These are phyloP conservation scores for Epichloe gansuensis DNA, from an alignment of 2,329 filamentous ascomycete species.

Conservation along the genomic window DNA sequence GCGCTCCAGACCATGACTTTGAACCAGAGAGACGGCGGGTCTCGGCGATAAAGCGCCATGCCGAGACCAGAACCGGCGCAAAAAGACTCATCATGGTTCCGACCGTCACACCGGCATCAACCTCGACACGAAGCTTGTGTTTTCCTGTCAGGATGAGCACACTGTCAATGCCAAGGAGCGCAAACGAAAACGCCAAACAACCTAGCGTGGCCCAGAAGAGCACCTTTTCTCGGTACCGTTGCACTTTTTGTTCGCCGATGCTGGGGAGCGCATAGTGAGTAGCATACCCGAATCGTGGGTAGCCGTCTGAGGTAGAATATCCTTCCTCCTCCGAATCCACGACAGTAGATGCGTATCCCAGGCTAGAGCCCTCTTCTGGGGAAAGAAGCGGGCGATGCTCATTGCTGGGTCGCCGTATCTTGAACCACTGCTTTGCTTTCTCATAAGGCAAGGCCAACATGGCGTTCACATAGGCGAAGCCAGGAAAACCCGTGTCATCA, in stretches of 20 bases:
- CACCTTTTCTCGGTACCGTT: conserved; percentile 39
- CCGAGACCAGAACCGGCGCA: conserved; percentile 51
- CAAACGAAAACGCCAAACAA: conserved; percentile 45
- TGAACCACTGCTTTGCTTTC: conserved; percentile 41
- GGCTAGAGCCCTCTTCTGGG: conserved; percentile 7
- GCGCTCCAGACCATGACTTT: conserved; percentile 27
- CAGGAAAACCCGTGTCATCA: conserved; percentile 46
- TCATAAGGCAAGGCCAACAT: conserved; percentile 37
- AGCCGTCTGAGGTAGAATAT: conserved; percentile 41
- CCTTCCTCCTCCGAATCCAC: conserved; percentile 32
- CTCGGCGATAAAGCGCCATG: conserved; percentile 41
- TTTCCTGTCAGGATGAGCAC: conserved; percentile 57
- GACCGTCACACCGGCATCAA: conserved; percentile 60
- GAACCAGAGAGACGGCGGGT: conserved; percentile 29
- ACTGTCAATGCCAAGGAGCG: conserved; percentile 52
- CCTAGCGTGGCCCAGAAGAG: conserved; percentile 41
- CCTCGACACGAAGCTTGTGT: conserved; percentile 55
- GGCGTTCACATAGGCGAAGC: conserved; percentile 46
- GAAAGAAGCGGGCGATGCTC: conserved; percentile 13
- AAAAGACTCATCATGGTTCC: conserved; percentile 56
- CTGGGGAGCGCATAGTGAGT: conserved; percentile 43
- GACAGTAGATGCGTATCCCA: conserved; percentile 19
- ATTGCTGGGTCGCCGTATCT: conserved; percentile 13
- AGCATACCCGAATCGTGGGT: conserved; percentile 37
- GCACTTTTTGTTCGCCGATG: conserved; percentile 37